Evolutionary conservation across 129 eudicot species (phyloP).

Genomic region (Lactuca sativa): DNA sequence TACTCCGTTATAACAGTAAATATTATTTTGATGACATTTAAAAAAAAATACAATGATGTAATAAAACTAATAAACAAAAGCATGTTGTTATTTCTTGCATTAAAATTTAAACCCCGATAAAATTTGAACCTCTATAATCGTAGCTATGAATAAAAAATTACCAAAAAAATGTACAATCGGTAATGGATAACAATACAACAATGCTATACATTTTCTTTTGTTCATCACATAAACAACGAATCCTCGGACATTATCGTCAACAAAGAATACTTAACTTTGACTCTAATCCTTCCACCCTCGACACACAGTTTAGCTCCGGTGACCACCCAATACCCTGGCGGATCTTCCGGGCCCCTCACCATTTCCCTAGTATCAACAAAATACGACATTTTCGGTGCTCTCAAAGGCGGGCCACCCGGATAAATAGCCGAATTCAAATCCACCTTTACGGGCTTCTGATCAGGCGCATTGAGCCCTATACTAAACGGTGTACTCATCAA

Average conservation of each 20-base stretch:
- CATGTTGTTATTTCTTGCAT: background rate
- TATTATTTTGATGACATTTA: too few relatives aligned
- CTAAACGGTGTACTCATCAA: constrained; percentile 80
- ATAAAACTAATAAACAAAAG: too few relatives aligned
- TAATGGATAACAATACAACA: constrained; percentile 15
- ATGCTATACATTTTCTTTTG: constrained; percentile 1
- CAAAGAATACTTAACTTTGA: constrained; percentile 81
- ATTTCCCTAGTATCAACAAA: constrained; percentile 88
- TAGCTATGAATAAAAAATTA: constrained; percentile 16
- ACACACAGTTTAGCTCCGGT: constrained; percentile 88
- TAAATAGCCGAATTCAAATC: constrained; percentile 82
- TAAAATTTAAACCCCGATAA: background rate
- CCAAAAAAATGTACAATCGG: constrained; percentile 38
- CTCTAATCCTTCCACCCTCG: constrained; percentile 68
- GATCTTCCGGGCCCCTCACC: constrained; percentile 93
- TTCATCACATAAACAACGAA: constrained; percentile 57
- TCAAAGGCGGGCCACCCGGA: constrained; percentile 85
- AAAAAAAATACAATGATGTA: too few relatives aligned
- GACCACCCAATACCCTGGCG: constrained; percentile 98
- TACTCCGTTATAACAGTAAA: too few relatives aligned
- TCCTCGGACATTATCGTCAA: constrained; percentile 77
- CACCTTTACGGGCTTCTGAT: constrained; percentile 53
- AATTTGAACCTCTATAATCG: constrained; percentile 20
- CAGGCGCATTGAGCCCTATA: constrained; percentile 46
- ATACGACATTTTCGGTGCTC: constrained; percentile 60